Base-by-base conservation (phyloP, 176 grass and related monocot genomes). In the Miscanthus lutarioriparius region DNA sequence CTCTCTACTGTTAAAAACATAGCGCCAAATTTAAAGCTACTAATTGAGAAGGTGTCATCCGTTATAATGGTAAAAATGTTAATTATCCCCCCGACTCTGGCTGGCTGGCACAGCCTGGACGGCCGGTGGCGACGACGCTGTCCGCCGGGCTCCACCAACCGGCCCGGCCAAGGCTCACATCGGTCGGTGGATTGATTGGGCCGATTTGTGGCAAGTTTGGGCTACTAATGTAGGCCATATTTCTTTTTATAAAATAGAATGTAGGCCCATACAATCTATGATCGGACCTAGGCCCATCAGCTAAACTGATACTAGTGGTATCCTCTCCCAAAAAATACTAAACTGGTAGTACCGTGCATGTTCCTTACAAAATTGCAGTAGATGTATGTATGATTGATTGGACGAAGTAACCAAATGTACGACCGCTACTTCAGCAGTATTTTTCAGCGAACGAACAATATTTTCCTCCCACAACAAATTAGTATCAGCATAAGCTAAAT, bases 91-190 rank as follows among this genome's bases (percentile, higher is more conserved):
- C n/a, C n/a, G n/a, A n/a, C n/a, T n/a, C n/a, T 62, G 67, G 64
- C 25, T 14, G 61, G 10, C 25, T 64, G 37, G 43, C 85, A 74
- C 86, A 85, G 86, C 79, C 86, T 91, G 85, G 80, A 85, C n/a
- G 80, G 61, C 45, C 73, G 56, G 78, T 58, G 65, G 65, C 25
- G 64, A 48, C 33, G 53, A 51, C 16, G 74, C 35, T 37, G 40
- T 28, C 54, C 2, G 1, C 2, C n/a, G 64, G 83, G 74, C 49
- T 49, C 25, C 48, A 85, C 64, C 64, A 77, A 11, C 44, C 45
- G 26, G 27, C n/a, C 33, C 14, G 44, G 25, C 0, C 43, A 44
- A 44, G 70, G 4, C 19, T 83, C 17, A 19, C 17, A 0, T 22
- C 7, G 3, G 8, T 27, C 59, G 64, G 19, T 80, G 45, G 33